Evolutionary conservation across 2,329 filamentous ascomycete genomes (phyloP).

Genomic region (Cyphellophora europaea): DNA sequence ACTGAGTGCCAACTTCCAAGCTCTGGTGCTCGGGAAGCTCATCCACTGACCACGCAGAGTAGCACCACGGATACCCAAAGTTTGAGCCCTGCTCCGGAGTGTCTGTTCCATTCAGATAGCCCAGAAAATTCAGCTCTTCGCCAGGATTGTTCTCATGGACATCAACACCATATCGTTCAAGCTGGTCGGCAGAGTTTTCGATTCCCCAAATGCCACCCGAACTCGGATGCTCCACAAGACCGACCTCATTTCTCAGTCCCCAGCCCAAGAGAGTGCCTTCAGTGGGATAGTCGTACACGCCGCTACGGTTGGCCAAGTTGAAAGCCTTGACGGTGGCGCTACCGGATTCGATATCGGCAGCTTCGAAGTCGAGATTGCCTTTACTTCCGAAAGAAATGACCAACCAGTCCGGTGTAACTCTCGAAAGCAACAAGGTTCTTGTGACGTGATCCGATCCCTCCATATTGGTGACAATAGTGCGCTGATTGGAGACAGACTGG

Average conservation of each 20-base stretch:
- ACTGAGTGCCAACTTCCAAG: constrained; percentile 38
- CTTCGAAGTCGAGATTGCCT: constrained; percentile 50
- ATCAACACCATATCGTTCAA: constrained; percentile 48
- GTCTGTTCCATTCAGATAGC: constrained; percentile 45
- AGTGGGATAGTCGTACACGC: constrained; percentile 39
- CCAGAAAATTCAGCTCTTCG: constrained; percentile 66
- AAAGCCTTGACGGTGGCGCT: constrained; percentile 60
- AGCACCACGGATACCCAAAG: constrained; percentile 64
- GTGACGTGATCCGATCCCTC: constrained; percentile 51
- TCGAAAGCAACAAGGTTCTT: constrained; percentile 56
- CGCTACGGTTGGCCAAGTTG: constrained; percentile 37
- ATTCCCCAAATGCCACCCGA: constrained; percentile 46
- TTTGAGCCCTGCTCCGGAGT: constrained; percentile 35
- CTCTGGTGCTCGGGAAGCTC: constrained; percentile 38
- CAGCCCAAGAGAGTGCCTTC: constrained; percentile 47
- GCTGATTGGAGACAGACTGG: constrained; percentile 36
- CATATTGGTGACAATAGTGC: constrained; percentile 55
- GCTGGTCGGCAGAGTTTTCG: constrained; percentile 62
- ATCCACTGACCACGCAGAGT: constrained; percentile 52
- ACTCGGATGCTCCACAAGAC: constrained; percentile 45
- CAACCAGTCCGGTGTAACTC: constrained; percentile 45
- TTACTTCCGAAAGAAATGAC: constrained; percentile 58
- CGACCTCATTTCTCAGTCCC: constrained; percentile 66
- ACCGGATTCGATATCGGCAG: constrained; percentile 44
- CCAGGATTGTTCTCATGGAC: constrained; percentile 61